These are phyloP conservation scores for Sporothrix brunneoviolacea DNA, from an alignment of 2,329 filamentous ascomycete genomes.

Conservation along the genomic window DNA sequence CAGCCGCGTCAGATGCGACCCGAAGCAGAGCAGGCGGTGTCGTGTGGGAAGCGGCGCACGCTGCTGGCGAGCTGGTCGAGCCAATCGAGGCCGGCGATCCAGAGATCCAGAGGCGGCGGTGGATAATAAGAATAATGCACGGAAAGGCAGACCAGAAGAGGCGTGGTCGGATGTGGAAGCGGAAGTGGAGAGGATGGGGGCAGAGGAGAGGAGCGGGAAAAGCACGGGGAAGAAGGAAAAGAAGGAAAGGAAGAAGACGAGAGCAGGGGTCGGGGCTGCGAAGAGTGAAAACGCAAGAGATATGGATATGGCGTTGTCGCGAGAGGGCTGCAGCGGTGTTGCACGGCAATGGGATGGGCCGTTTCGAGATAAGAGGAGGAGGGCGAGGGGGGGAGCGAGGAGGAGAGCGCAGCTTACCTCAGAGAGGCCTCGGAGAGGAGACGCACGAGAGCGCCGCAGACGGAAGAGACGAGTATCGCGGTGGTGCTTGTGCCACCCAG, in stretches of 20 bases:
- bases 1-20: not conserved
- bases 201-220: not conserved
- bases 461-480: not conserved
- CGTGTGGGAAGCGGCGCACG: slow-evolving; percentile 3
- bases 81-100: not conserved
- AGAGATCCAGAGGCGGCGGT: not conserved
- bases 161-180: not conserved
- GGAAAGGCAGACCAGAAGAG: not conserved
- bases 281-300: not conserved
- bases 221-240: not conserved
- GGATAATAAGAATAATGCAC: not conserved
- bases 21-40: not conserved
- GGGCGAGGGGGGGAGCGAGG: too few relatives aligned
- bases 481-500: too few relatives aligned
- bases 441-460: not conserved
- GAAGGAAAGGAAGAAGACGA: not conserved
- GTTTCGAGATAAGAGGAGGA: slow-evolving; percentile 3
- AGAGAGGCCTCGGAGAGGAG: not conserved
- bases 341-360: slow-evolving; percentile 1
- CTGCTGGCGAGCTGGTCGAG: not conserved
- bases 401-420: slow-evolving; percentile 5
- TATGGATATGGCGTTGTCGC: not conserved
- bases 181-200: not conserved
- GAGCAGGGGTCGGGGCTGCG: not conserved
- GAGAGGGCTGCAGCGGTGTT: not conserved